A percentile compares a stretch with the other conserved stretches of the same genome.
These are phyloP conservation scores for Pseudozyma sp. DNA, from an alignment of 1,284 basidiomycete species.

Conservation along the genomic window DNA sequence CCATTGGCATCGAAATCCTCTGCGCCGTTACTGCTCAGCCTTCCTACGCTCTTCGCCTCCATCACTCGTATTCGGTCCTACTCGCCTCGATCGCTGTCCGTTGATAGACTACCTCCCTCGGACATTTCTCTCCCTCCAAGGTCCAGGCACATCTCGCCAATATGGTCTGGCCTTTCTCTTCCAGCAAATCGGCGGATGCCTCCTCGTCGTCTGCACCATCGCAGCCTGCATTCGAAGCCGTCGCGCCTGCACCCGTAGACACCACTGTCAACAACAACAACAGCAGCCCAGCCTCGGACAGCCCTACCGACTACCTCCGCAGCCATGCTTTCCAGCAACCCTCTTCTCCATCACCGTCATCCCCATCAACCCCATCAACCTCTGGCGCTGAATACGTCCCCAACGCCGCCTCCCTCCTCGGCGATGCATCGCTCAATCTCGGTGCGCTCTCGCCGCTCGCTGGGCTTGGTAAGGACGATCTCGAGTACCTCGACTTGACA, in stretches of 20 bases:
- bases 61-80: too few relatives aligned
- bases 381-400: slow-evolving; percentile 76
- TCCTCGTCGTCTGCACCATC: slow-evolving; percentile 34
- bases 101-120: too few relatives aligned
- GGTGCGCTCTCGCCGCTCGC: slow-evolving; percentile 77
- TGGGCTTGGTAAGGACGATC: slow-evolving; percentile 63
- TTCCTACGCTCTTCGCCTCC: too few relatives aligned
- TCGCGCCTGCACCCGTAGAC: slow-evolving; percentile 37
- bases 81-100: too few relatives aligned
- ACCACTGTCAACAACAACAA: slow-evolving; percentile 11
- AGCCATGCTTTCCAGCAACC: slow-evolving; percentile 50
- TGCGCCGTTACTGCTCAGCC: too few relatives aligned
- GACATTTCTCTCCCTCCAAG: too few relatives aligned
- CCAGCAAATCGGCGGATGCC: slow-evolving; percentile 30
- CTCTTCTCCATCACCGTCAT: slow-evolving; percentile 26
- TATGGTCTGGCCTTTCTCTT: slow-evolving; percentile 56
- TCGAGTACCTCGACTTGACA: slow-evolving; percentile 68
- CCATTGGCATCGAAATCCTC: too few relatives aligned
- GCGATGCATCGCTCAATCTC: slow-evolving; percentile 84
- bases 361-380: slow-evolving; percentile 16
- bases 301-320: slow-evolving; percentile 53
- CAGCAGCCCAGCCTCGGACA: slow-evolving; percentile 23
- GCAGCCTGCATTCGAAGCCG: slow-evolving; percentile 40
- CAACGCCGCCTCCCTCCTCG: slow-evolving; percentile 92
- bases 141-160: background rate